Base-by-base conservation (phyloP, 2,329 filamentous ascomycete species). In the Colletotrichum navitas region DNA sequence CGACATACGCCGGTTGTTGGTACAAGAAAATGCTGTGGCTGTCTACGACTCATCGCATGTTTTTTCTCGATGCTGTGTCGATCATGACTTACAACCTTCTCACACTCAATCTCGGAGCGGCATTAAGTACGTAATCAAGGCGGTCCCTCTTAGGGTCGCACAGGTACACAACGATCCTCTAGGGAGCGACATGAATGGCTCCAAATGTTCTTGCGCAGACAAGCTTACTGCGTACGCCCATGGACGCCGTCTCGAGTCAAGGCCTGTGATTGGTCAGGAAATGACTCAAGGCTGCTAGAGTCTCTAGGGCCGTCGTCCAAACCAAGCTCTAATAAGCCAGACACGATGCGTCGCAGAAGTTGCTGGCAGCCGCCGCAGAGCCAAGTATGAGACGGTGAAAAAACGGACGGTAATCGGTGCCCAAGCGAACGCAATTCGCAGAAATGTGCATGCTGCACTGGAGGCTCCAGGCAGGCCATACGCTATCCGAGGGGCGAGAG, bases 221-320 rank as follows among this genome's bases (percentile, higher is more conserved):
- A 55, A 65, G 16, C 47, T 55, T 32, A 6, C n/a, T n/a, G n/a
- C n/a, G n/a, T n/a, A n/a, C 34, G n/a, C 34, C 63, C 59, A 21
- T 14, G 36, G 62, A 21, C 41, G 4, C n/a, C 32, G 59, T 56
- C 41, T 55, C 10, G 62, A 70, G 47, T 70, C 63, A 70, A 66
- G 47, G 39, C 39, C 52, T 63, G 41, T 5, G 21, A 32, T 34
- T 32, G 39, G 29, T 26, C 29, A 10, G 26, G 11, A 66, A 70
- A 70, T 70, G 55, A 70, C 67, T 70, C 67, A 24, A 54, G 39
- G 29, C 32, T 45, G 29, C 45, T 55, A 16, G 24, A 39, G 47
- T 16, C 52, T 47, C 24, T 66, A 49, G 32, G 39, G 47, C n/a
- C 63, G 41, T 70, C 67, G 24, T 70, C 67, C 55, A 66, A 61